phyloP scores from a whole-genome alignment of 129 eudicot species.

The Flaveria ramosissima region DNA sequence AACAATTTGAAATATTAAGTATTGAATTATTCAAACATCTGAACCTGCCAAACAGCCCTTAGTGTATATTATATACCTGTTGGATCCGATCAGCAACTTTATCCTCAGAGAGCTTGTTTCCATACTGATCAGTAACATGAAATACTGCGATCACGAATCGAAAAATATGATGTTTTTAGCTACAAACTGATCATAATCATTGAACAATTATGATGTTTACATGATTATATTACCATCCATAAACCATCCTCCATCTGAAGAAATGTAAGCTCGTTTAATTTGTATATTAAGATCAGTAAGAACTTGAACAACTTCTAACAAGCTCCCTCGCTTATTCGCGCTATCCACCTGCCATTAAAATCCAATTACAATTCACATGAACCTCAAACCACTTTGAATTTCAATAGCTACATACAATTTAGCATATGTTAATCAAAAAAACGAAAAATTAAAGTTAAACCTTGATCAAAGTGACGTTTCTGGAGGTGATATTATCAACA shows the following conservation, averaged over 20 bases:
- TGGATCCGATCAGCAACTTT: slow-evolving; percentile 70
- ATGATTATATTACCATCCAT: slow-evolving; percentile 64
- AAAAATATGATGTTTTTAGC: slow-evolving; percentile 1
- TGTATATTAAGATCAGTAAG: slow-evolving; percentile 73
- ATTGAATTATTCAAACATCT: too few species aligned
- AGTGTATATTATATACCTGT: slow-evolving; percentile 44
- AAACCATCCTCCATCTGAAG: slow-evolving; percentile 91
- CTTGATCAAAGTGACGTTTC: slow-evolving; percentile 79
- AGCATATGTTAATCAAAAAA: neutral
- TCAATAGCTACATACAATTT: neutral
- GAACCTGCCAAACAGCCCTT: too few species aligned
- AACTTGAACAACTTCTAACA: slow-evolving; percentile 89
- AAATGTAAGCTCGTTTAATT: slow-evolving; percentile 78
- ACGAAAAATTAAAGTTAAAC: slow-evolving; percentile 31
- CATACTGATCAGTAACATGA: slow-evolving; percentile 78
- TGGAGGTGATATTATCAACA: slow-evolving; percentile 68
- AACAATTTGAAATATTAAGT: too few species aligned
- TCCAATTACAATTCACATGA: neutral
- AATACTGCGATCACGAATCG: slow-evolving; percentile 48
- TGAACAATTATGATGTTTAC: neutral
- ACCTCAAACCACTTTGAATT: neutral
- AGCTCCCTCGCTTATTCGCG: slow-evolving; percentile 71
- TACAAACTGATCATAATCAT: neutral
- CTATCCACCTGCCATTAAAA: slow-evolving; percentile 61
- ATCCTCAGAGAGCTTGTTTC: slow-evolving; percentile 68